These are phyloP conservation scores for Climacium dendroides DNA, from an alignment of 225 moss, liverwort and hornwort genomes.

Conservation along the genomic window DNA sequence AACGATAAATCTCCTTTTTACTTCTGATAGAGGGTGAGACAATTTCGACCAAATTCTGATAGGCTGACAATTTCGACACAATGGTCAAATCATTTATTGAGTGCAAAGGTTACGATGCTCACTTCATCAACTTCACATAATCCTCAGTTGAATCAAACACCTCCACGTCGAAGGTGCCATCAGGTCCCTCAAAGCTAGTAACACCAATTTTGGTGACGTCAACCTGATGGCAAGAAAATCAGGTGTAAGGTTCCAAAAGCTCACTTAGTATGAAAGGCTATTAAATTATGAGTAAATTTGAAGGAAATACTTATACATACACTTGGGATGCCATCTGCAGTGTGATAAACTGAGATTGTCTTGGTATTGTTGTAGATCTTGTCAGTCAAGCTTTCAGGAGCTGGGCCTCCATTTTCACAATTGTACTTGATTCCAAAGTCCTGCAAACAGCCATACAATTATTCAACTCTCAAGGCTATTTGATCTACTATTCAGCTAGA, in stretches of 20 bases:
- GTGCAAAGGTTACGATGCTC: neutral
- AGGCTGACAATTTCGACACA: neutral
- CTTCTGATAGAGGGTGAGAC: neutral
- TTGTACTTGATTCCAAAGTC: slow-evolving; percentile 99
- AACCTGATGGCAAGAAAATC: slow-evolving; percentile 26
- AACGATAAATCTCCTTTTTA: neutral
- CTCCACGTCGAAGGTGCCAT: slow-evolving; percentile 66
- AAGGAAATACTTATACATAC: slow-evolving; percentile 11
- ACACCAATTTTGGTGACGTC: slow-evolving; percentile 65
- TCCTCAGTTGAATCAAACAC: slow-evolving; percentile 92
- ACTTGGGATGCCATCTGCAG: slow-evolving; percentile 68
- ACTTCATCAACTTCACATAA: slow-evolving; percentile 87
- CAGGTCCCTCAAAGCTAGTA: slow-evolving; percentile 63
- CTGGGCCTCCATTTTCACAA: slow-evolving; percentile 96
- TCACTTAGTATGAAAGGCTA: neutral
- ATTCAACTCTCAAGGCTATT: neutral
- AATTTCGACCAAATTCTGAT: neutral
- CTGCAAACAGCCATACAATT: slow-evolving; percentile 8
- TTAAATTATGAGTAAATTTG: neutral
- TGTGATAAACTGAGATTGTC: slow-evolving; percentile 48
- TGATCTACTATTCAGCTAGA: neutral
- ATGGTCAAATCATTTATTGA: neutral
- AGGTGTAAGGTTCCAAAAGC: neutral
- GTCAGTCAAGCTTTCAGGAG: slow-evolving; percentile 76
- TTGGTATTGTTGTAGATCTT: slow-evolving; percentile 70